These are phyloP conservation scores for Sphagnum contortum DNA, from an alignment of 225 moss, liverwort and hornwort species.

Conservation along the genomic window DNA sequence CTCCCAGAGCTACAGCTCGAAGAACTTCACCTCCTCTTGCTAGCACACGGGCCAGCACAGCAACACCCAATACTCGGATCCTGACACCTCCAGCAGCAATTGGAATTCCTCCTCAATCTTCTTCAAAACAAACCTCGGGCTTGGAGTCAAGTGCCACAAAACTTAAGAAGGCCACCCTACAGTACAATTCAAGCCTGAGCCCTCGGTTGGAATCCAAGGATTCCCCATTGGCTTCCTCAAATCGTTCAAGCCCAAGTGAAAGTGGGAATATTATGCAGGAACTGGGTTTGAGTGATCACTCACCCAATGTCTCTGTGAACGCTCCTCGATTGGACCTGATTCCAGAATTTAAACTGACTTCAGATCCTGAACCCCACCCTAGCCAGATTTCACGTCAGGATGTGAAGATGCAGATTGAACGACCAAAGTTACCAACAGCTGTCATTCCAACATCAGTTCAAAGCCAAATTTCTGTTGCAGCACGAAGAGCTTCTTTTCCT, in stretches of 20 bases:
- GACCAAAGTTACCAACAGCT: constrained; percentile 24
- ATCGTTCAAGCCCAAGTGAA: constrained; percentile 66
- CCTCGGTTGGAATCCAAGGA: constrained; percentile 56
- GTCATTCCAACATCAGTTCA: constrained; percentile 24
- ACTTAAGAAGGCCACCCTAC: constrained; percentile 67
- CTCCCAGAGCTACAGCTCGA: constrained; percentile 19
- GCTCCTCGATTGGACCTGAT: constrained; percentile 91
- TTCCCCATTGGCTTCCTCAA: constrained; percentile 53
- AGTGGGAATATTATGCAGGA: constrained; percentile 53
- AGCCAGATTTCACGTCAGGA: constrained; percentile 9
- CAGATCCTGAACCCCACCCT: constrained; percentile 9
- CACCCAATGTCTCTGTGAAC: constrained; percentile 92
- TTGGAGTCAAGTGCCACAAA: constrained; percentile 6
- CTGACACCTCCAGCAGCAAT: no score
- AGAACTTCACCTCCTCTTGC: constrained; percentile 28
- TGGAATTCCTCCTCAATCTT: no score
- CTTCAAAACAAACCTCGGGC: no score
- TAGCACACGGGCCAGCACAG: no score
- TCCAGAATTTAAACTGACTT: constrained; percentile 79
- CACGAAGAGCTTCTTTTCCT: constrained; percentile 8
- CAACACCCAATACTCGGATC: no score
- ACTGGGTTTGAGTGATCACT: constrained; percentile 65
- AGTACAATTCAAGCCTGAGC: constrained; percentile 9
- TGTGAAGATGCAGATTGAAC: constrained; percentile 18
- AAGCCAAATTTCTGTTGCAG: constrained; percentile 26